Conservation (phyloP, 78 protist genomes). For the Parvularia atlantis region DNA sequence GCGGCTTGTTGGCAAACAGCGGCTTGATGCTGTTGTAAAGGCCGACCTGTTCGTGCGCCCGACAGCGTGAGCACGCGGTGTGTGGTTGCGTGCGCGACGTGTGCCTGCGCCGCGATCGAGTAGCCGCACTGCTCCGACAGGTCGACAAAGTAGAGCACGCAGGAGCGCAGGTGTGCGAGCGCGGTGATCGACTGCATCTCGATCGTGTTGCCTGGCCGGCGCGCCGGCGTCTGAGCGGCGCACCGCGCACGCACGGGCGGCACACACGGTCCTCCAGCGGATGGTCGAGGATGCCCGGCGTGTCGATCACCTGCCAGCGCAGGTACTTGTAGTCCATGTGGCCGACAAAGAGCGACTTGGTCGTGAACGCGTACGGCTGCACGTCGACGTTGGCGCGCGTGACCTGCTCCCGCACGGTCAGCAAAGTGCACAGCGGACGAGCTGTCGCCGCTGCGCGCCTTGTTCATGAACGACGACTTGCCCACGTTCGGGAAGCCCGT, state of each 20-base stretch:
- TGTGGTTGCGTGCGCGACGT: neutral
- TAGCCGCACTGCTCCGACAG: constrained; percentile 90
- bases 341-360: constrained; percentile 98
- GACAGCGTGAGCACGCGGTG: neutral
- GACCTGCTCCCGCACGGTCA: constrained; percentile 50
- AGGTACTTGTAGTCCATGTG: constrained; percentile 89
- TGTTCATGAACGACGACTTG: constrained; percentile 93
- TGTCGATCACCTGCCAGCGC: constrained; percentile 98
- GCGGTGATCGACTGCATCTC: constrained; percentile 99
- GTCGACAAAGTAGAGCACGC: constrained; percentile 89
- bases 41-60: constrained; percentile 27
- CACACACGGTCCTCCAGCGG: constrained; percentile 96
- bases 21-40: constrained; percentile 89
- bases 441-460: too few species aligned
- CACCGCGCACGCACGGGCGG: too few species aligned
- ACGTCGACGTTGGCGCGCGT: constrained; percentile 99
- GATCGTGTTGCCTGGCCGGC: constrained; percentile 97
- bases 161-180: constrained; percentile 92
- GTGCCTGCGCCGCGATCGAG: constrained; percentile 81
- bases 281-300: constrained; percentile 99
- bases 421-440: too few species aligned
- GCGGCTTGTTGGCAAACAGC: constrained; percentile 94
- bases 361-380: constrained; percentile 99
- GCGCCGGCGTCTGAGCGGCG: too few species aligned
- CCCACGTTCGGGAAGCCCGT: constrained; percentile 98